Evolutionary conservation across 129 eudicot species (phyloP), one percentile per base, ranked within the genome.

Genomic region (Helianthus tuberosus): DNA sequence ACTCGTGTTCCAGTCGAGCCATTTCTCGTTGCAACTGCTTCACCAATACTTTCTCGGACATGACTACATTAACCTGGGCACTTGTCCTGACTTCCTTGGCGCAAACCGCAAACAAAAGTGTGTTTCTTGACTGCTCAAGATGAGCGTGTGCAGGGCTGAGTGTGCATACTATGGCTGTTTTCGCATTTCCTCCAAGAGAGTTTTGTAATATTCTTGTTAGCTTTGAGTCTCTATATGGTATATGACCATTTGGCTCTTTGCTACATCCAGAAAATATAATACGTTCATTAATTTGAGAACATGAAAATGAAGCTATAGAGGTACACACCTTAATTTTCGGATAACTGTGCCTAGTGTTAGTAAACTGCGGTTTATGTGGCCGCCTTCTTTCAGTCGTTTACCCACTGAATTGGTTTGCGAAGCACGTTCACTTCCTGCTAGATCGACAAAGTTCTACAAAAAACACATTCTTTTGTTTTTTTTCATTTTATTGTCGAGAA

Each of bases 151-250:
- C 96, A 1, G 99, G 99, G 84, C 94, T 88, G 87, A 95, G 68
- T 1, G 97, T 95, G 89, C 99, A 95, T 51, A 95, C 83, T 38
- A 95, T 89, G 15, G 96, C 97, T 12, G 97, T 95, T 77, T 87
- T 83, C 16, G 99, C 97, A 54, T 95, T 95, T 54, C 99, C 99
- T 69, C 99, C 99, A 11, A 91, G 85, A 1, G 93, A 89, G 85
- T 89, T 86, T 25, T 95, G 97, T 53, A 95, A 80, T 87, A 95
- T 95, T 25, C 97, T 89, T 16, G 97, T 95, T 27, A 95, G 86
- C 87, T 95, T 95, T 8, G 99, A 95, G 86, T 95, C 95, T 85
- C 99, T 87, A 69, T 85, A 95, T 16, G 99, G 97, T 9, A 95
- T 51, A 48, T 95, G 99, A 51, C 89, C 89, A 39, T 87, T 78